These are phyloP conservation scores for Ascochyta fabae DNA, from an alignment of 2,329 filamentous ascomycete genomes.

Conservation along the genomic window DNA sequence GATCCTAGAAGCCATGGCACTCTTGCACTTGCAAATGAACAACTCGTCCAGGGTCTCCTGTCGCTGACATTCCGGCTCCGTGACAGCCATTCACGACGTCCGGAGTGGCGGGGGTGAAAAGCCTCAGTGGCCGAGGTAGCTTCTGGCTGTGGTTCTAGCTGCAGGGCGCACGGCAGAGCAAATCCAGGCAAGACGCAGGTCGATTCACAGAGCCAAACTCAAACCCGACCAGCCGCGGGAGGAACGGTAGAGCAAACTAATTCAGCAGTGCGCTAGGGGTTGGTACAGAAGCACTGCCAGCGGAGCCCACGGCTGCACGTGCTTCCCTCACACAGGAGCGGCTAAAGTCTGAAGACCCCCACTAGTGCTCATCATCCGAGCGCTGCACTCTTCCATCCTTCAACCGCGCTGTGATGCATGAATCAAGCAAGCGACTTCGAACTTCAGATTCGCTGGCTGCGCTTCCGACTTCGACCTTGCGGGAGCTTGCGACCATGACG, in stretches of 20 bases:
- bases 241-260: slow-evolving; percentile 5
- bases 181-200: slow-evolving; percentile 3
- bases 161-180: slow-evolving; percentile 12
- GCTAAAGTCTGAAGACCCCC: slow-evolving; percentile 2
- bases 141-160: slow-evolving; percentile 4
- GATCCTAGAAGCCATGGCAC: slow-evolving; percentile 1
- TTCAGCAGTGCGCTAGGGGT: slow-evolving; percentile 3
- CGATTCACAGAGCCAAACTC: background rate
- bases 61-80: background rate
- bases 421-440: background rate
- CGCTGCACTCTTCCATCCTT: background rate
- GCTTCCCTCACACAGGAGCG: background rate
- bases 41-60: background rate
- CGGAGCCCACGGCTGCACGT: slow-evolving; percentile 9
- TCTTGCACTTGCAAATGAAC: background rate
- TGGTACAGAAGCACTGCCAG: background rate
- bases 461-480: background rate
- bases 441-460: background rate
- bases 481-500: background rate
- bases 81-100: background rate
- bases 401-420: background rate
- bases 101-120: slow-evolving; percentile 1
- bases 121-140: background rate
- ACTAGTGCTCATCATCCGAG: slow-evolving; percentile 2
- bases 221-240: slow-evolving; percentile 5